Conservation (phyloP, 2,329 filamentous ascomycete genomes). For the Zymoseptoria pseudotritici region DNA sequence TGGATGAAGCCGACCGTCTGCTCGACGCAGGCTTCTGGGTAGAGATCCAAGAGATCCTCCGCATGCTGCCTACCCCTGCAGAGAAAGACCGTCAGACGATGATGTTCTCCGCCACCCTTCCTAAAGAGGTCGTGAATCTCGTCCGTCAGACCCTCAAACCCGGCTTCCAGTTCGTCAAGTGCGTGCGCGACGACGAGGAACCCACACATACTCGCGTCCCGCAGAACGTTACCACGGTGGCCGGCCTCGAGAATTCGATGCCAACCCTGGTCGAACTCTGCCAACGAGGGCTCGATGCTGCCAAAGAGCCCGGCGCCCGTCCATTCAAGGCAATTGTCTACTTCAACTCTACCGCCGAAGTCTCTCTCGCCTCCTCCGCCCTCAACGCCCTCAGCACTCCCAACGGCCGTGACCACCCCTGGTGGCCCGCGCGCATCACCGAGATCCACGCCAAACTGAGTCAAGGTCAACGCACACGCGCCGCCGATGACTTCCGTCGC, state of each 20-base stretch:
- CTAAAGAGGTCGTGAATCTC: slow-evolving; percentile 70
- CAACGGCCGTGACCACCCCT: slow-evolving; percentile 17
- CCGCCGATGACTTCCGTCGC: slow-evolving; percentile 64
- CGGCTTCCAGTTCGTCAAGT: slow-evolving; percentile 82
- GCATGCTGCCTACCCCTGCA: slow-evolving; percentile 52
- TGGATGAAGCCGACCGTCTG: slow-evolving; percentile 62
- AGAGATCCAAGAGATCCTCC: slow-evolving; percentile 43
- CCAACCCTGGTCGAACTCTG: slow-evolving; percentile 72
- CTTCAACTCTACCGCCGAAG: slow-evolving; percentile 70
- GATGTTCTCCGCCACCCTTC: slow-evolving; percentile 91
- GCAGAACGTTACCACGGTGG: slow-evolving; percentile 63
- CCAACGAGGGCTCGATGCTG: slow-evolving; percentile 33
- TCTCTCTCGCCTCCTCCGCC: slow-evolving; percentile 55
- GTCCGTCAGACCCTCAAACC: slow-evolving; percentile 72
- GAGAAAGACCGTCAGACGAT: slow-evolving; percentile 75
- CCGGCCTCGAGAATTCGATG: slow-evolving; percentile 66
- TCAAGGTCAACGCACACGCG: slow-evolving; percentile 61
- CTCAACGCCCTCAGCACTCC: slow-evolving; percentile 44
- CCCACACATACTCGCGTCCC: slow-evolving; percentile 81
- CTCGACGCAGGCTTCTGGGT: slow-evolving; percentile 51
- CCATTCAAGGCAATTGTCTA: slow-evolving; percentile 98
- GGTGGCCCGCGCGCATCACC: slow-evolving; percentile 35
- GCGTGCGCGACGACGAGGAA: slow-evolving; percentile 71
- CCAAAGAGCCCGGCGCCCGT: slow-evolving; percentile 32
- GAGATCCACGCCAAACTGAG: slow-evolving; percentile 74